Conservation (phyloP, 2,329 filamentous ascomycete genomes). For the Colletotrichum caudatum region DNA sequence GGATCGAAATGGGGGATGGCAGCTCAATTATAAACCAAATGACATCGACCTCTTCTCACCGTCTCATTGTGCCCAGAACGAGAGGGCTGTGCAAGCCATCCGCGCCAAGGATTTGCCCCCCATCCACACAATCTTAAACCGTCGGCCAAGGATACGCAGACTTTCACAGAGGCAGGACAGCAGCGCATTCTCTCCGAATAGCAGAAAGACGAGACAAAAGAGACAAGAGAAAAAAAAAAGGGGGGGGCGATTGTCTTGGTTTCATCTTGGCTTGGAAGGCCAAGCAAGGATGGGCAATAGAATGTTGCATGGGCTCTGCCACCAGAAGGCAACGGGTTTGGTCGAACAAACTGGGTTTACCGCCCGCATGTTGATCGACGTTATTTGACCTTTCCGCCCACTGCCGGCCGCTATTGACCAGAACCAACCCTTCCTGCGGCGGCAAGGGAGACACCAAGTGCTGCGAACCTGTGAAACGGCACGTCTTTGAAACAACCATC, state of each 20-base stretch:
- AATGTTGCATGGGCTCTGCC: slow-evolving; percentile 4
- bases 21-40: slow-evolving; percentile 23
- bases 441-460: not conserved
- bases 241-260: not conserved
- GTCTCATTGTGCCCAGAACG: slow-evolving; percentile 1
- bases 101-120: slow-evolving; percentile 16
- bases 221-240: not conserved
- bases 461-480: not conserved
- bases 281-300: slow-evolving; percentile 5
- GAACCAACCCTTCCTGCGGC: not conserved
- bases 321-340: slow-evolving; percentile 16
- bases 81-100: slow-evolving; percentile 24
- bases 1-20: slow-evolving; percentile 1
- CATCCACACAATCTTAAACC: slow-evolving; percentile 26
- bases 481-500: slow-evolving; percentile 2
- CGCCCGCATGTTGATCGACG: slow-evolving; percentile 2
- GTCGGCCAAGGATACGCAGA: slow-evolving; percentile 1
- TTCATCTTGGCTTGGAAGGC: slow-evolving; percentile 18
- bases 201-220: not conserved
- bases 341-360: slow-evolving; percentile 1
- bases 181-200: not conserved
- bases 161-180: not conserved
- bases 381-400: not conserved
- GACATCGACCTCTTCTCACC: slow-evolving; percentile 11
- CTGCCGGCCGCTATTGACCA: not conserved